Base-by-base conservation (phyloP, 208 protist genomes). In the Leishmania lainsoni region DNA sequence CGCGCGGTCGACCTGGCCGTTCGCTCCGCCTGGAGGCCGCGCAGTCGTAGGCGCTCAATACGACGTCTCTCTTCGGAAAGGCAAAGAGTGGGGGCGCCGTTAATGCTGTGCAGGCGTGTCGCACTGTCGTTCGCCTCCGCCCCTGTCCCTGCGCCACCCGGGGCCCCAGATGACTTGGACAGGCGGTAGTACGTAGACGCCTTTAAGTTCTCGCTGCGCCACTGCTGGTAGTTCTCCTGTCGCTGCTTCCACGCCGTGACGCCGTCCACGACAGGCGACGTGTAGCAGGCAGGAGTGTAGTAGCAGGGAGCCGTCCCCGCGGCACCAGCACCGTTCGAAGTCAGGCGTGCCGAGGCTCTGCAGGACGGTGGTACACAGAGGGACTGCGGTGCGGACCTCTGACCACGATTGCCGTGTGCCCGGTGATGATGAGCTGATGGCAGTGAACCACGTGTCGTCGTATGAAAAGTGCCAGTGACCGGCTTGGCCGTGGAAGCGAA, bases 151-250 rank as follows among this genome's bases (percentile, higher is more conserved):
- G 51, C 20, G 29, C 35, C 76, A 5, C 63, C 9, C 10, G 2
- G 26, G 26, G n/a, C 49, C 9, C 26, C 63, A 22, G 51, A 22
- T 56, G 48, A 29, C 22, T 29, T 49, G 45, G 77, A 86, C 29
- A 82, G 39, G 5, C 73, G 71, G 73, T 75, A 61, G 81, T 87
- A 90, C 22, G 81, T 68, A 2, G 84, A 84, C 5, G 48, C 20
- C 22, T 49, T 49, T 14, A 92, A 85, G 45, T 81, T 70, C 2
- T 71, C 61, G 9, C 29, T 29, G 42, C 88, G 85, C 92, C 92
- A 95, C 42, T 83, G 26, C 16, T 45, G 80, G 65, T 92, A 94
- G 20, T 86, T 85, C 35, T 73, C 82, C 77, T 88, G 71, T 65
- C 79, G 79, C n/a, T 73, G 79, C 48, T 86, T 84, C 81, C 88